Percentiles rank a stretch among this genome's conserved stretches.
phyloP scores from a whole-genome alignment of 2,329 filamentous ascomycete genomes.

The Cytospora schulzeri region DNA sequence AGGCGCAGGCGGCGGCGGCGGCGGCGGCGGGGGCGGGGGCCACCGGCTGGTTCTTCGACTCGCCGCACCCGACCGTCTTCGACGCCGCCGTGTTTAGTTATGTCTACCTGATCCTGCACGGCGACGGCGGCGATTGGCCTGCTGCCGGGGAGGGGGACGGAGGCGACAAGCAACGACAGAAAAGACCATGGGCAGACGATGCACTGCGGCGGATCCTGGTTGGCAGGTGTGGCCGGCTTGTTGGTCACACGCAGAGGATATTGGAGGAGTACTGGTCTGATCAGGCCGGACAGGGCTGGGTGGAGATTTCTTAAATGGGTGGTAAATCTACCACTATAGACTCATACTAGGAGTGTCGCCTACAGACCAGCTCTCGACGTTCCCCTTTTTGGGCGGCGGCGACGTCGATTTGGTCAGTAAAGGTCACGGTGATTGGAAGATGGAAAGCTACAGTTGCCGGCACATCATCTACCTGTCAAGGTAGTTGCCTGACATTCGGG shows the following conservation, averaged over 20 bases:
- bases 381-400: not conserved
- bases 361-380: not conserved
- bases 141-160: constrained; percentile 56
- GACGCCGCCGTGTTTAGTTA: constrained; percentile 92
- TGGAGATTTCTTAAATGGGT: not conserved
- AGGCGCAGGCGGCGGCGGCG: constrained; percentile 16
- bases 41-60: constrained; percentile 53
- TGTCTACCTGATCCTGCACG: constrained; percentile 74
- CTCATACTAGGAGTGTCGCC: not conserved
- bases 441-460: no score
- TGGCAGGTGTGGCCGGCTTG: constrained; percentile 59
- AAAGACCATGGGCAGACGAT: constrained; percentile 50
- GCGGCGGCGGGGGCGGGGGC: not conserved
- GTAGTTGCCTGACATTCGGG: no score
- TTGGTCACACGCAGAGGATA: constrained; percentile 59
- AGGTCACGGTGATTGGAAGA: no score
- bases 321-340: no score
- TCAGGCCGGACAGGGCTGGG: constrained; percentile 1
- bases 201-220: constrained; percentile 59
- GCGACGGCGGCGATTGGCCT: constrained; percentile 34
- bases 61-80: constrained; percentile 67
- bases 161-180: not conserved
- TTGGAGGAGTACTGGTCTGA: constrained; percentile 34
- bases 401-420: no score
- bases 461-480: no score